Percentiles rank a stretch among this genome's conserved stretches.
Conservation (phyloP, 768 basidiomycete species). For the Fomitopsis pulvina region DNA sequence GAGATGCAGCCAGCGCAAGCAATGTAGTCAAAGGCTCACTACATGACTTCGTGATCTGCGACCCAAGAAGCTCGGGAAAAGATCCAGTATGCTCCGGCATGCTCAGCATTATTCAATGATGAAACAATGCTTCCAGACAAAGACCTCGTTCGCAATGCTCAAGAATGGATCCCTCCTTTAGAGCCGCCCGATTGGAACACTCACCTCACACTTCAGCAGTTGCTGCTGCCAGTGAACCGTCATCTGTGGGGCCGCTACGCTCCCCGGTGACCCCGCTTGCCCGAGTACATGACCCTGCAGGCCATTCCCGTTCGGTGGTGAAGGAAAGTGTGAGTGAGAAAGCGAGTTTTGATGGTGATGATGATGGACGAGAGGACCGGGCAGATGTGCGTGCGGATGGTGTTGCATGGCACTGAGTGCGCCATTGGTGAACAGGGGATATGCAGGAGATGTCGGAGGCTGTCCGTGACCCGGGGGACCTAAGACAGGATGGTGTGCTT, state of each 20-base stretch:
- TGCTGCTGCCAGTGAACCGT: slow-evolving; percentile 91
- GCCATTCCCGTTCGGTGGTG: slow-evolving; percentile 66
- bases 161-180: too few species aligned
- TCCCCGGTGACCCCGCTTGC: slow-evolving; percentile 46
- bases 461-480: slow-evolving; percentile 42
- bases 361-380: slow-evolving; percentile 40
- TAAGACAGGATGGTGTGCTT: slow-evolving; percentile 49
- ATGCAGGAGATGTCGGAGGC: slow-evolving; percentile 67
- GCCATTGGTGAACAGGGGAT: slow-evolving; percentile 63
- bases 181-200: slow-evolving; percentile 23
- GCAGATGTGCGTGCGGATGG: slow-evolving; percentile 52
- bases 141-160: too few species aligned
- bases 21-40: too few species aligned
- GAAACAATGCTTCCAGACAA: too few species aligned
- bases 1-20: too few species aligned
- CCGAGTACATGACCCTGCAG: slow-evolving; percentile 28
- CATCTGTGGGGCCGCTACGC: slow-evolving; percentile 47
- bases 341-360: slow-evolving; percentile 80
- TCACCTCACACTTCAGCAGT: slow-evolving; percentile 85
- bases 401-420: slow-evolving; percentile 46
- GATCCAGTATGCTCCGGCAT: too few species aligned
- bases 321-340: slow-evolving; percentile 56
- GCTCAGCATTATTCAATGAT: too few species aligned
- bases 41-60: too few species aligned
- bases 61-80: too few species aligned